Conservation (phyloP, 2,329 filamentous ascomycete genomes). For the Magnaporthiopsis rhizophila region DNA sequence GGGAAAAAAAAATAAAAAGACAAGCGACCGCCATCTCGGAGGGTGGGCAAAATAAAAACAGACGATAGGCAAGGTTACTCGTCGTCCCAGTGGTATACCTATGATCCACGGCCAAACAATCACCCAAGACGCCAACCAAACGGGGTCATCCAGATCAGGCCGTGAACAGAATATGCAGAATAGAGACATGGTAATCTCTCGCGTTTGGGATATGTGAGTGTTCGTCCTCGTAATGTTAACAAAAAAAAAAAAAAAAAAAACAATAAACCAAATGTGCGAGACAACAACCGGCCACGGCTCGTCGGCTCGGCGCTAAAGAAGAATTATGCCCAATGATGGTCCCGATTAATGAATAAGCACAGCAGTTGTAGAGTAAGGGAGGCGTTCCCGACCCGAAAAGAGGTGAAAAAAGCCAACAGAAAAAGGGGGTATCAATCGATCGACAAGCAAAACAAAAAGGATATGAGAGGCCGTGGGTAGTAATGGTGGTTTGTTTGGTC, state of each 20-base stretch:
- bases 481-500: not conserved
- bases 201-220: not conserved
- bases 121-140: too few species aligned
- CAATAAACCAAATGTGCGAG: not conserved
- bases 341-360: not conserved
- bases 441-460: not conserved
- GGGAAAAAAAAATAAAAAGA: not conserved
- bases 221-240: not conserved
- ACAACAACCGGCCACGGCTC: not conserved
- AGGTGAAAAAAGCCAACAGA: not conserved
- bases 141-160: not conserved
- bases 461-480: not conserved
- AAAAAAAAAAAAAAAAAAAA: not conserved
- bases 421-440: not conserved
- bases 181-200: not conserved
- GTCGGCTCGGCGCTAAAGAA: not conserved
- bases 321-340: slow-evolving; percentile 1
- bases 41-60: not conserved
- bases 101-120: not conserved
- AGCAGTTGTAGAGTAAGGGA: not conserved
- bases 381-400: not conserved
- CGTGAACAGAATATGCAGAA: not conserved
- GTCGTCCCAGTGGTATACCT: not conserved
- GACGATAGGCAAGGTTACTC: not conserved
- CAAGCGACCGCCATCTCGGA: not conserved